Evolutionary conservation across 208 protist genomes (phyloP), one percentile per base, ranked within the genome.

Genomic region (Tritrichomonas foetus): DNA sequence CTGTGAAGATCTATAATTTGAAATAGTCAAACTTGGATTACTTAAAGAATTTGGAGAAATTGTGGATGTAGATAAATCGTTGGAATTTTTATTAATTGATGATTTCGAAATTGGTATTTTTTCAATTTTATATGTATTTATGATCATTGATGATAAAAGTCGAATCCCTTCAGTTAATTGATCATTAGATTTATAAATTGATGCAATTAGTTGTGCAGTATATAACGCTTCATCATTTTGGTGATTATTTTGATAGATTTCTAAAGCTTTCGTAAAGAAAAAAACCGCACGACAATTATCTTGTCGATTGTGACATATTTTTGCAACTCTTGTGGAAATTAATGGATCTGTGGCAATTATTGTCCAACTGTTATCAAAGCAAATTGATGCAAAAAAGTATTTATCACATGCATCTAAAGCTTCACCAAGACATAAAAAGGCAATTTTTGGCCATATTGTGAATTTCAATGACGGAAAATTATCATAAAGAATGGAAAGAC

Each of bases 191-290:
- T 50, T 20, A 53, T 82, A 82, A n/a, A 82, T 82, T 20, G 27
- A n/a, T 20, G 74, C 74, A 2, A 82, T 8, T 47, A 82, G 27
- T 53, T 82, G 74, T 5, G 74, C 11, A n/a, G 41, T 50, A 44
- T 47, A 82, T 22, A 82, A 47, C 3, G 74, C 74, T 82, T 82
- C 74, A n/a, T n/a, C n/a, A n/a, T n/a, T n/a, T n/a, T n/a, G n/a
- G n/a, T n/a, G n/a, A n/a, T n/a, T n/a, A n/a, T n/a, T n/a, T n/a
- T n/a, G n/a, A n/a, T n/a, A n/a, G n/a, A n/a, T n/a, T n/a, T n/a
- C n/a, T 20, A 50, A n/a, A 49, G 33, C 41, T 44, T 47, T n/a
- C 11, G 41, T 50, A 53, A 50, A 82, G 30, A 33, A 82, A 30
- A 82, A 82, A n/a, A 82, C 41, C 5, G 74, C 41, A n/a, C 74